These are phyloP conservation scores for Pseudoscleropodium purum DNA, from an alignment of 225 moss, liverwort and hornwort genomes.

Conservation along the genomic window DNA sequence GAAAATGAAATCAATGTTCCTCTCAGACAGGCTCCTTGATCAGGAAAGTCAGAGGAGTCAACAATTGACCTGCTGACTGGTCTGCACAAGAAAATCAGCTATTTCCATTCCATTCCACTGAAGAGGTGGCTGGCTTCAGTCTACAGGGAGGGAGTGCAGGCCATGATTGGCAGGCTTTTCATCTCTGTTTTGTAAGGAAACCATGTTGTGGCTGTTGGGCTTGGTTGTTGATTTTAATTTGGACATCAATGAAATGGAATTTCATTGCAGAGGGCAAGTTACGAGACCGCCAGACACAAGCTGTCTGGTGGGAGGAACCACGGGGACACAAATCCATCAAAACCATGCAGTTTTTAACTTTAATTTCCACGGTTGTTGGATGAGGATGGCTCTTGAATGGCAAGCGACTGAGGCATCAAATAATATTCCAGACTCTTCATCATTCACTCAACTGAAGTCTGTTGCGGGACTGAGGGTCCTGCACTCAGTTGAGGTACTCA, in stretches of 20 bases:
- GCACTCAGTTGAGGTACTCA: not conserved
- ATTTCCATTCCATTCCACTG: not conserved
- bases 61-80: not conserved
- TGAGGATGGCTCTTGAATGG: not conserved
- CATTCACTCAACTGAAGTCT: not conserved
- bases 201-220: no score
- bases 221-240: no score
- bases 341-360: no score
- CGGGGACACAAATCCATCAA: no score
- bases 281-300: no score
- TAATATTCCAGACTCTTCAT: not conserved
- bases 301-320: no score
- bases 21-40: not conserved
- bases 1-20: not conserved
- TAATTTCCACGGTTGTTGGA: not conserved
- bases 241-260: no score
- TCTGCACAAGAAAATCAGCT: not conserved
- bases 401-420: no score
- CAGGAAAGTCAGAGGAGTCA: conserved; percentile 13
- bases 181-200: not conserved
- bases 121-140: not conserved
- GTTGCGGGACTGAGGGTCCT: not conserved
- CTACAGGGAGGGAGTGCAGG: not conserved
- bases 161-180: conserved; percentile 8
- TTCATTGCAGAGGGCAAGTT: no score